Evolutionary conservation across 805 yeast genomes (phyloP), one percentile per base, ranked within the genome.

Genomic region (Wickerhamomyces ciferrii): DNA sequence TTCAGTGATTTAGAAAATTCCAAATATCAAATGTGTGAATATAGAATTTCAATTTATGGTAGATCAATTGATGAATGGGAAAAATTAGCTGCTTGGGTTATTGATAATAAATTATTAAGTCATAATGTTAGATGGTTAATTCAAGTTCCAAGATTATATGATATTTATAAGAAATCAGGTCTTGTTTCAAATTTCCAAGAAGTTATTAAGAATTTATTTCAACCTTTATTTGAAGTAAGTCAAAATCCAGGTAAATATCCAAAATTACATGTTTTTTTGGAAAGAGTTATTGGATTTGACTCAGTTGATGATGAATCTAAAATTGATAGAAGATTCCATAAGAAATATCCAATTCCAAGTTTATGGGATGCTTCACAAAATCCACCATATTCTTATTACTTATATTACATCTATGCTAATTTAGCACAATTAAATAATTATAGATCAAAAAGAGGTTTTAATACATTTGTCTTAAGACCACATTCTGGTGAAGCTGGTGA

Each of bases 401-500:
- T 94, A 53, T 94, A 94, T 69, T 91, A 91, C 69, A 62, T 94
- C 48, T 92, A 81, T 63, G 84, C 97, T 25, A 91, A 91, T 66
- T 66, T 94, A 65, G 81, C 96, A 2, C 79, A 96, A 9, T 75
- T 94, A 64, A 94, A 94, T 61, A 81, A 84, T 52, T 85, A 92
- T 81, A 79, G 99, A 67, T 69, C 74, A 31, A 74, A 71, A 48
- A 76, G 91, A 48, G 85, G 87, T 0, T 86, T 80, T 67, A 91
- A 87, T 63, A 91, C 97, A 0, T 84, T 94, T 67, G 95, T 89
- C n/a, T 71, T 94, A 57, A 79, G 99, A 59, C 99, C 99, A 4
- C 99, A 94, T 66, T 88, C 96, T 56, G 99, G 99, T 52, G 99
- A 94, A 67, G 99, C 99, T n/a, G 99, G 99, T 49, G 99, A 94